Evolutionary conservation across 345 rosid species (phyloP).

Genomic region (Triadica sebifera): DNA sequence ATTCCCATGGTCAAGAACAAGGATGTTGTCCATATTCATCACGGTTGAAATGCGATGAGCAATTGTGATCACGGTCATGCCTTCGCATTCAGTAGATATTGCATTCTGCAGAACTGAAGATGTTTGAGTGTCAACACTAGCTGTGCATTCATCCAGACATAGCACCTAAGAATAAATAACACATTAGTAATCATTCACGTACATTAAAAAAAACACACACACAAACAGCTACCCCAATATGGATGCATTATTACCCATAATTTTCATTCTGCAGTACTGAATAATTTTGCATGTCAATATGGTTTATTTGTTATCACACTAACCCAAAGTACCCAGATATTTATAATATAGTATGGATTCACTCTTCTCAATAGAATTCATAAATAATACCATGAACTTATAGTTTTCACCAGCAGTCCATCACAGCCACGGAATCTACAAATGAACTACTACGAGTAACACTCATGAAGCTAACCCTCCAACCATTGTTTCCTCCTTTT

Average conservation of each 20-base stretch:
- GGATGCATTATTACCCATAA: neutral
- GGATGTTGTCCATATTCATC: conserved; percentile 61
- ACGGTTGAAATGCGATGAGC: conserved; percentile 94
- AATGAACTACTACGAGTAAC: neutral
- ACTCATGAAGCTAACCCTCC: neutral
- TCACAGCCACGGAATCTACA: neutral
- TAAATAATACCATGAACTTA: neutral
- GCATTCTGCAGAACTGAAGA: conserved; percentile 68
- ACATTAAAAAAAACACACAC: neutral
- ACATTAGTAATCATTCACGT: conserved; percentile 5
- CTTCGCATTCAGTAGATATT: conserved; percentile 64
- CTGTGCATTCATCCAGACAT: conserved; percentile 95
- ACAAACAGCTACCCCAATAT: neutral
- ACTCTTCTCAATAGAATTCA: neutral
- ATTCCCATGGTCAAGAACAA: conserved; percentile 65
- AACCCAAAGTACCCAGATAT: neutral
- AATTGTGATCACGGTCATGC: conserved; percentile 77
- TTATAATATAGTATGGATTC: neutral
- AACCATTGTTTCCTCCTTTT: neutral
- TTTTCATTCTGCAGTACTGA: neutral
- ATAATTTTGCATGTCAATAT: neutral
- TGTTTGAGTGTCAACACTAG: conserved; percentile 70
- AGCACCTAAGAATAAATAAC: conserved; percentile 47
- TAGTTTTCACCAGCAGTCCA: neutral
- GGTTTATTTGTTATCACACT: neutral